These are phyloP conservation scores for Aphanoascus verrucosus DNA, from an alignment of 2,329 filamentous ascomycete genomes.

Conservation along the genomic window DNA sequence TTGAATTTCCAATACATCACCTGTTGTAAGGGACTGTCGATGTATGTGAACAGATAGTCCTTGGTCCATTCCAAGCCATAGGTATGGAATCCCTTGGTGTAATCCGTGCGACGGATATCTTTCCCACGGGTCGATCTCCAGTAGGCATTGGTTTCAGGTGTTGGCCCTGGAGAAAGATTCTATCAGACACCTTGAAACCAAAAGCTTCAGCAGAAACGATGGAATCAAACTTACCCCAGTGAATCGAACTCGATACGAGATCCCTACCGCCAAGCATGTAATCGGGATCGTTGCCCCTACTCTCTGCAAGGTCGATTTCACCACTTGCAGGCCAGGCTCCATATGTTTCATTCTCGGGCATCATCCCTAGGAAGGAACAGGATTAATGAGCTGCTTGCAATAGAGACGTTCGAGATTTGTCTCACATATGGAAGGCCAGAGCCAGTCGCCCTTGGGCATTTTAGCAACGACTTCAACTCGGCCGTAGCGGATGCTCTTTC, in stretches of 20 bases:
- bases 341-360: slow-evolving; percentile 41
- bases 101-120: slow-evolving; percentile 22
- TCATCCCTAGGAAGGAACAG: slow-evolving; percentile 33
- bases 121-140: slow-evolving; percentile 23
- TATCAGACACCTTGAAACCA: neutral
- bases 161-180: slow-evolving; percentile 11
- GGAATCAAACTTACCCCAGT: slow-evolving; percentile 14
- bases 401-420: neutral
- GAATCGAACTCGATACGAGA: slow-evolving; percentile 27
- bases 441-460: slow-evolving; percentile 45
- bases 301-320: slow-evolving; percentile 46
- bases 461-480: slow-evolving; percentile 46
- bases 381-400: neutral
- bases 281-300: slow-evolving; percentile 37
- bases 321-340: slow-evolving; percentile 44
- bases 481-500: slow-evolving; percentile 41
- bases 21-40: slow-evolving; percentile 36
- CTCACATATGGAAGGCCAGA: slow-evolving; percentile 44
- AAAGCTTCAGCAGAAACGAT: neutral
- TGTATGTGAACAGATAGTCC: slow-evolving; percentile 45
- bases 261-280: slow-evolving; percentile 36
- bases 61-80: slow-evolving; percentile 46
- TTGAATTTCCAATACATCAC: slow-evolving; percentile 23
- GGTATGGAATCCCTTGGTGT: slow-evolving; percentile 36
- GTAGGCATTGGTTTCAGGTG: slow-evolving; percentile 12